Conservation (phyloP, 257 asterid genomes). For the Oldenlandia corymbosa region DNA sequence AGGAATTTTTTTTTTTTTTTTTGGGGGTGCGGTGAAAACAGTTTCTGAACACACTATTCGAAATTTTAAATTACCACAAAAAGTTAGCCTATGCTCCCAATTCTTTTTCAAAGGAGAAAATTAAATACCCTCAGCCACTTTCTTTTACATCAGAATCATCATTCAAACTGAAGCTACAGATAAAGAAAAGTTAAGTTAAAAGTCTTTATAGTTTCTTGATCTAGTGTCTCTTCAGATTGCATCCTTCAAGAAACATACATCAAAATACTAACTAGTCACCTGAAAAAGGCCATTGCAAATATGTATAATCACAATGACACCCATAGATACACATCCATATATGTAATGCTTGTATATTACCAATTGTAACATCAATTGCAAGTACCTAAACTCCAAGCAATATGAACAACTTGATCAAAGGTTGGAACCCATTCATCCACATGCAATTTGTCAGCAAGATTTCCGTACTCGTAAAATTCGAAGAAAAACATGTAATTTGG, state of each 20-base stretch:
- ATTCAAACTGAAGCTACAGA: neutral
- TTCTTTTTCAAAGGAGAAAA: too few species aligned
- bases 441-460: constrained; percentile 69
- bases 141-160: neutral
- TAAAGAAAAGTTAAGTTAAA: neutral
- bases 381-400: constrained; percentile 56
- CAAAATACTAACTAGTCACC: neutral
- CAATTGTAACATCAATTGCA: constrained; percentile 3
- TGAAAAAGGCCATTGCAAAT: neutral
- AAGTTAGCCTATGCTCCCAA: neutral
- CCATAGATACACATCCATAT: neutral
- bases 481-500: constrained; percentile 89
- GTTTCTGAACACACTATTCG: neutral
- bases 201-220: neutral
- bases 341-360: neutral
- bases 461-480: constrained; percentile 63
- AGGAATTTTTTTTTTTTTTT: too few species aligned
- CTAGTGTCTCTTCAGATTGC: neutral
- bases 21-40: neutral
- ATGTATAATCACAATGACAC: neutral
- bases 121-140: neutral
- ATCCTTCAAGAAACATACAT: neutral
- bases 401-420: constrained; percentile 45
- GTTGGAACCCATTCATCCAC: constrained; percentile 71
- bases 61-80: neutral